Percentiles rank a stretch among this genome's conserved stretches.
Conservation (phyloP, 2,329 filamentous ascomycete genomes). For the Macrophomina pseudophaseolina region DNA sequence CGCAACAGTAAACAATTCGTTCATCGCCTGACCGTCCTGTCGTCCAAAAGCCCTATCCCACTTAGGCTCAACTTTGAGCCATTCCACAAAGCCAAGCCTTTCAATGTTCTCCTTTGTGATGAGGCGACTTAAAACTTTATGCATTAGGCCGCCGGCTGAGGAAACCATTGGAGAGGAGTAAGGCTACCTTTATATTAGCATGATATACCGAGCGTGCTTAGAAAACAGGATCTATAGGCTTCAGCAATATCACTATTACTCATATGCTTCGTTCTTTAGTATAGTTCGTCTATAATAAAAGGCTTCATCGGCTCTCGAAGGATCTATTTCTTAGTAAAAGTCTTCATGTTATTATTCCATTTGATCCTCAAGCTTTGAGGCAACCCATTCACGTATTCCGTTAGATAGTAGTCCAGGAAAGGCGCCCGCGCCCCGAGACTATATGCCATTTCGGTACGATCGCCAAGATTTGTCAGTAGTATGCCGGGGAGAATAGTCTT, state of each 20-base stretch:
- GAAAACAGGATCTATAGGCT: neutral
- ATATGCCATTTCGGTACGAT: conserved; percentile 53
- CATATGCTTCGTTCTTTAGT: conserved; percentile 53
- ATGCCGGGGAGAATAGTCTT: neutral
- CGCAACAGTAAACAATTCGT: neutral
- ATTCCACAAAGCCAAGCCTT: neutral
- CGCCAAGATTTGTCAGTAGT: conserved; percentile 51
- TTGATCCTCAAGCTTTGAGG: conserved; percentile 46
- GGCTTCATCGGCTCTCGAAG: conserved; percentile 57
- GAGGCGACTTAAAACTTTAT: neutral
- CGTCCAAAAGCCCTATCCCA: neutral
- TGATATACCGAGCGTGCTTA: neutral
- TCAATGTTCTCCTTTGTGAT: neutral
- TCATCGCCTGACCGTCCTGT: neutral
- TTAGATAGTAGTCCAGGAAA: conserved; percentile 48
- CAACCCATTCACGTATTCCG: conserved; percentile 46
- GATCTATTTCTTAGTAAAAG: conserved; percentile 56
- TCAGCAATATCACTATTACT: neutral
- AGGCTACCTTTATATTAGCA: neutral
- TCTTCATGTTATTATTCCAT: conserved; percentile 33
- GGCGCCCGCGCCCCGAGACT: conserved; percentile 47
- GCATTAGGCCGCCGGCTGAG: neutral
- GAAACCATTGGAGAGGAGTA: neutral
- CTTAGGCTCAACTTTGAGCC: neutral
- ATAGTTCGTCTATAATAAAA: conserved; percentile 59